Evolutionary conservation across 305 asterid species (phyloP).

Genomic region (Fraxinus velutina): DNA sequence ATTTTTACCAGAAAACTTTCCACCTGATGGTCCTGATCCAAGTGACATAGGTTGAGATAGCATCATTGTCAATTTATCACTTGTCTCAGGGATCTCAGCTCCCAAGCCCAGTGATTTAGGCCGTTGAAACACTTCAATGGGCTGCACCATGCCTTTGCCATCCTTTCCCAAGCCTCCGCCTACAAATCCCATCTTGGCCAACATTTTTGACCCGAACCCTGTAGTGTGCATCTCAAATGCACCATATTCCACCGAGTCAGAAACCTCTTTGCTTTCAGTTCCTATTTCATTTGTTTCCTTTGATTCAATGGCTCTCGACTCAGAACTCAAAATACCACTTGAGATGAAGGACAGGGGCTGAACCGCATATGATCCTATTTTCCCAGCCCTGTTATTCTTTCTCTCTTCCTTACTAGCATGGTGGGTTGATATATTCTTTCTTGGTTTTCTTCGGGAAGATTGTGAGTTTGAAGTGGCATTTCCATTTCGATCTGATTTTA

Average conservation of each 20-base stretch:
- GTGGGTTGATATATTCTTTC: conserved; percentile 27
- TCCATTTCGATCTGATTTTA: conserved; percentile 20
- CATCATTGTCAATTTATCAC: conserved; percentile 23
- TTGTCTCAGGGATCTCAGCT: conserved; percentile 58
- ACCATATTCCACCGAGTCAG: conserved; percentile 44
- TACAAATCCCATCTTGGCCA: conserved; percentile 94
- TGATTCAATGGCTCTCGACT: conserved; percentile 27
- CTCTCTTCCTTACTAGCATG: conserved; percentile 36
- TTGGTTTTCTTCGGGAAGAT: conserved; percentile 36
- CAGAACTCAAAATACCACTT: conserved; percentile 64
- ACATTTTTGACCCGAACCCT: conserved; percentile 92
- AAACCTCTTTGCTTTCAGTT: conserved; percentile 30
- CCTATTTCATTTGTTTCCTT: conserved; percentile 30
- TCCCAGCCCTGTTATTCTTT: conserved; percentile 38
- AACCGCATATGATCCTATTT: conserved; percentile 59
- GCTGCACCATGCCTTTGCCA: conserved; percentile 72
- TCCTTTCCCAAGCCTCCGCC: conserved; percentile 89
- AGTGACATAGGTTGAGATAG: conserved; percentile 27
- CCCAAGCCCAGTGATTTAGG: conserved; percentile 95
- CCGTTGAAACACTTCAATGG: conserved; percentile 74
- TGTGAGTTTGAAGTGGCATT: conserved; percentile 23
- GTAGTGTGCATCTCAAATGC: conserved; percentile 92
- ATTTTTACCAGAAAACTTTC: conserved; percentile 26
- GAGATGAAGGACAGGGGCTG: conserved; percentile 83
- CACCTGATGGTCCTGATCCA: neutral